Conservation (phyloP, 352 stramenopile species). For the Phytophthora constricta region DNA sequence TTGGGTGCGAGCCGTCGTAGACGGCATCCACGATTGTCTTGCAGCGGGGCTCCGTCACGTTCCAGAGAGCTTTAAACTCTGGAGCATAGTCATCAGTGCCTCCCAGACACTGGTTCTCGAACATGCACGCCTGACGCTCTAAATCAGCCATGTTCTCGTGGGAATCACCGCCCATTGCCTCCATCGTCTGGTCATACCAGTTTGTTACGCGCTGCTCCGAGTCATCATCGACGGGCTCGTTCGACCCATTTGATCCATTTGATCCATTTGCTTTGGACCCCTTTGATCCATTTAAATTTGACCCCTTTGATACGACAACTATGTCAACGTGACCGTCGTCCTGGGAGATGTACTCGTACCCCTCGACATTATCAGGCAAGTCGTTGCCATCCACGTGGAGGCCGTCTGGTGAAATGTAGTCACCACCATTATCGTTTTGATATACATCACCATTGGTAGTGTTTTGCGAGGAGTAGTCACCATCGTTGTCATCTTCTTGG, state of each 20-base stretch:
- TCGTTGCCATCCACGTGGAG: neutral
- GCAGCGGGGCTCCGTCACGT: constrained; percentile 45
- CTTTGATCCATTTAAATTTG: neutral
- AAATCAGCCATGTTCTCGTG: constrained; percentile 54
- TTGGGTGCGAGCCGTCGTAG: constrained; percentile 34
- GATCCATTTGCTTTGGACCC: constrained; percentile 7
- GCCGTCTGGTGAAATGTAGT: neutral
- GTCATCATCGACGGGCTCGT: constrained; percentile 18
- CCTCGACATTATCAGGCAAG: neutral
- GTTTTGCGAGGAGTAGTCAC: constrained; percentile 21
- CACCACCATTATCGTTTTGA: neutral
- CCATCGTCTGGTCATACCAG: constrained; percentile 55
- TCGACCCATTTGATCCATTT: neutral
- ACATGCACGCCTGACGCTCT: constrained; percentile 64
- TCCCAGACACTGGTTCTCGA: constrained; percentile 60
- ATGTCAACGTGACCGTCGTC: constrained; percentile 30
- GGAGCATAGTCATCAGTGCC: constrained; percentile 50
- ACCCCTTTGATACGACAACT: constrained; percentile 13
- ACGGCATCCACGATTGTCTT: constrained; percentile 60
- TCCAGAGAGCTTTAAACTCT: constrained; percentile 59
- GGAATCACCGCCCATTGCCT: constrained; percentile 39
- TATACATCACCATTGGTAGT: neutral
- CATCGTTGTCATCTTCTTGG: constrained; percentile 1
- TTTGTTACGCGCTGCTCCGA: constrained; percentile 42
- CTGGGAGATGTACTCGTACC: constrained; percentile 19